Percentiles rank a stretch among this genome's conserved stretches.
phyloP scores from a whole-genome alignment of 106 monocot genomes.

The Dendrobium catenatum region DNA sequence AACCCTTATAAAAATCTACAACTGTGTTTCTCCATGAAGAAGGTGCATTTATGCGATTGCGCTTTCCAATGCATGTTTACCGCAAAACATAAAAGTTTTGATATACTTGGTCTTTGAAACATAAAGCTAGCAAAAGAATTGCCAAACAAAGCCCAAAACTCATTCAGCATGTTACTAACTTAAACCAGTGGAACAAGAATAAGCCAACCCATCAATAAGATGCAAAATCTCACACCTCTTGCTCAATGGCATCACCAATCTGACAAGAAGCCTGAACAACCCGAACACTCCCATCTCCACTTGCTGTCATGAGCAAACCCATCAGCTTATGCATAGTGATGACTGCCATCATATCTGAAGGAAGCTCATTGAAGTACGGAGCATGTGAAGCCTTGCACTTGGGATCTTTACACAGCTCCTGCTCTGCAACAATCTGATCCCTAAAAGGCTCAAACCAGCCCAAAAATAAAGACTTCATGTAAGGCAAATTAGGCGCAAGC shows the following conservation, averaged over 20 bases:
- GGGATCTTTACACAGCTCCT: constrained; percentile 31
- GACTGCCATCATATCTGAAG: constrained; percentile 94
- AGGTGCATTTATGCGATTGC: no score
- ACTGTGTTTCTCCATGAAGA: no score
- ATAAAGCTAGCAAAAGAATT: background rate
- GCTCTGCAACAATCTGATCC: constrained; percentile 54
- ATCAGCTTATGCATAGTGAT: constrained; percentile 98
- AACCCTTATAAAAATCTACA: no score
- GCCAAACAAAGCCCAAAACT: background rate
- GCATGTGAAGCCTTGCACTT: constrained; percentile 27
- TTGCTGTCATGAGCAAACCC: constrained; percentile 77
- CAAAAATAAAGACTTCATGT: constrained; percentile 80
- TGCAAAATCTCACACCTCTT: constrained; percentile 51
- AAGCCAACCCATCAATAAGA: background rate
- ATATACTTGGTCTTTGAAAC: background rate
- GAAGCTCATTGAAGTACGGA: constrained; percentile 44
- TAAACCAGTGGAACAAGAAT: no score
- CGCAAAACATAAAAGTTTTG: no score
- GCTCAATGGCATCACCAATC: constrained; percentile 83
- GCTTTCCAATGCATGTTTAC: no score
- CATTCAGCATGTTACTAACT: background rate
- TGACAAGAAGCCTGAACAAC: constrained; percentile 59
- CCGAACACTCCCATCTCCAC: constrained; percentile 39
- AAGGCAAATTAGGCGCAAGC: constrained; percentile 85
- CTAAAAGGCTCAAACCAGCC: constrained; percentile 93